Evolutionary conservation across 2,329 filamentous ascomycete genomes (phyloP), one percentile per base, ranked within the genome.

Genomic region (Aspergillus sp.): DNA sequence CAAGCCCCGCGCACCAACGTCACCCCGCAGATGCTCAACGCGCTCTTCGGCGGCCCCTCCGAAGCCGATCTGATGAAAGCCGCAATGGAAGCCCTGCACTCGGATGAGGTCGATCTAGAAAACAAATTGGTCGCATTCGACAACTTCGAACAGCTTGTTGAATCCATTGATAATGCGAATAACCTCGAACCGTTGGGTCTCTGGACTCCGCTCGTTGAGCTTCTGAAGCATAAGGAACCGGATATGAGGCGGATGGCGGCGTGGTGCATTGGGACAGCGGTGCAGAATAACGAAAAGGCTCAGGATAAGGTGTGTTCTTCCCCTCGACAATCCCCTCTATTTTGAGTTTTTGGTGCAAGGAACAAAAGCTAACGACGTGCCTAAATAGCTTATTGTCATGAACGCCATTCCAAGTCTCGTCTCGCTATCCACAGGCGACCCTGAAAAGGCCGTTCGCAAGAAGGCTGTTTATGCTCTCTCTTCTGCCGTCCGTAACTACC

Each of bases 81-180:
- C 52, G 83, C 90, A 62, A 96, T 99, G 87, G 82, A 83, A 27
- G 86, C 90, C 56, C 88, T 97, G 70, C 83, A 81, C 9, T 85
- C 86, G 17, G 78, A 86, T 8, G 82, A 88, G 56, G 79, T 89
- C 56, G 83, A 85, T 4, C 81, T 93, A 50, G 88, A 91, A 44
- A 85, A 91, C 76, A 91, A 90, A 74, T 77, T 96, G 54, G 84
- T 87, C 57, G 93, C 93, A 39, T 96, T 96, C 76, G 93, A 96
- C 83, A 96, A 97, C 78, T 89, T 97, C 62, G 93, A 96, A 79
- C 91, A 96, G 75, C 81, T 96, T 58, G 89, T 97, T 68, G 92
- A 97, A 80, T 87, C 85, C 62, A 86, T 98, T 67, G 95, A 99
- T 81, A 99, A 99, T 74, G 93, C 95, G 58, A 99, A 98, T 81